phyloP scores from a whole-genome alignment of 140 eudicot genomes.

The Stevia rebaudiana region DNA sequence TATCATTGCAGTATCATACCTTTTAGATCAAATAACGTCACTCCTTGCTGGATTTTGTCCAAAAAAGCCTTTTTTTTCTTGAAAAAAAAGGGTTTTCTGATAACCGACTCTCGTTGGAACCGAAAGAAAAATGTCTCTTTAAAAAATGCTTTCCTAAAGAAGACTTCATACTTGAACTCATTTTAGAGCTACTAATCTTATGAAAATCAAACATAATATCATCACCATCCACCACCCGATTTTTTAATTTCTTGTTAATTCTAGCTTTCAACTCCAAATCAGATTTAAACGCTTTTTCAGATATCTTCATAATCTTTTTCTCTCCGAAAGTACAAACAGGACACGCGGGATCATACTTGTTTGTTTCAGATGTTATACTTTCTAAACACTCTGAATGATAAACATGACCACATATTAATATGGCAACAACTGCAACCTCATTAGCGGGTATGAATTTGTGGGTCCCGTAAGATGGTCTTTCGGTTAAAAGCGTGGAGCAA shows the following conservation, averaged over 20 bases:
- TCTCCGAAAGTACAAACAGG: slow-evolving; percentile 95
- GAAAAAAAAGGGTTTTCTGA: slow-evolving; percentile 38
- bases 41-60: slow-evolving; percentile 68
- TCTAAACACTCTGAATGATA: slow-evolving; percentile 96
- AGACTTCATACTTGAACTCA: slow-evolving; percentile 56
- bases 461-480: slow-evolving; percentile 63
- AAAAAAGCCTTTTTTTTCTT: slow-evolving; percentile 64
- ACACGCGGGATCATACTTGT: slow-evolving; percentile 86
- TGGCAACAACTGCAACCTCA: slow-evolving; percentile 80
- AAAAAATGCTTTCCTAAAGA: slow-evolving; percentile 65
- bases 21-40: slow-evolving; percentile 33
- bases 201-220: slow-evolving; percentile 35
- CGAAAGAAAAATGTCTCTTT: slow-evolving; percentile 74
- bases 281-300: slow-evolving; percentile 65
- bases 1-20: slow-evolving; percentile 20
- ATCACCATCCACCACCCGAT: slow-evolving; percentile 51
- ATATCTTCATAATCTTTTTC: slow-evolving; percentile 59
- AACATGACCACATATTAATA: slow-evolving; percentile 83
- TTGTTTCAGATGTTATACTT: slow-evolving; percentile 67
- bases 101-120: slow-evolving; percentile 50
- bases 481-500: slow-evolving; percentile 68
- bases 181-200: slow-evolving; percentile 51
- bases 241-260: slow-evolving; percentile 45
- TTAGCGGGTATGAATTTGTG: slow-evolving; percentile 53
- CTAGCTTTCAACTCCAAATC: slow-evolving; percentile 60